phyloP scores from a whole-genome alignment of 2,329 filamentous ascomycete genomes.

The Fusarium liriodendri region DNA sequence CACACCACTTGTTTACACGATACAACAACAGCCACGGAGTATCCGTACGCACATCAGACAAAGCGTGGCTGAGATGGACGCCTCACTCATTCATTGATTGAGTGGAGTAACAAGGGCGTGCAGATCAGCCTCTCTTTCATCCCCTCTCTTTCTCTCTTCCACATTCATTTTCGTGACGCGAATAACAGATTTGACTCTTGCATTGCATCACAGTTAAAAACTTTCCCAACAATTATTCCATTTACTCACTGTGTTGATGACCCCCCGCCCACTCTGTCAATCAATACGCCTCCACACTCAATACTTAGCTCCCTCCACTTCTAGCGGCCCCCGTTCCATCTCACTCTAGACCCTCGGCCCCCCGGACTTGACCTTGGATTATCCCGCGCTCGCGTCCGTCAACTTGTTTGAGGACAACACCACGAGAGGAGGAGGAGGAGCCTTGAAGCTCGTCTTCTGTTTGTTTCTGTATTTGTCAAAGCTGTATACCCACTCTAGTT shows the following conservation, averaged over 20 bases:
- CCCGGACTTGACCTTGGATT: conserved; percentile 26
- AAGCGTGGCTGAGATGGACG: not conserved
- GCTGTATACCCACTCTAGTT: not conserved
- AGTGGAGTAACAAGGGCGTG: not conserved
- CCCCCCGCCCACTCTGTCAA: not conserved
- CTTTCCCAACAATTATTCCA: not conserved
- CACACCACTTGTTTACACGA: not conserved
- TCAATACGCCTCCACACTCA: not conserved
- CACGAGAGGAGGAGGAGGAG: not conserved
- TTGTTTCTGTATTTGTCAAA: not conserved
- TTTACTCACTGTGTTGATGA: not conserved
- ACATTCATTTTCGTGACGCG: not conserved
- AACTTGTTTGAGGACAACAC: not conserved
- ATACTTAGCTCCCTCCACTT: conserved; percentile 16
- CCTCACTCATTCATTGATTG: not conserved
- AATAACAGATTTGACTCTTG: not conserved
- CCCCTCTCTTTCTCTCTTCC: not conserved
- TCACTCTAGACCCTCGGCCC: conserved; percentile 25
- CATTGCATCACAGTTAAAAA: not conserved
- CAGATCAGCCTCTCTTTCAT: not conserved
- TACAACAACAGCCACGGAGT: not conserved
- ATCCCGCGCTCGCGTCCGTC: conserved; percentile 23
- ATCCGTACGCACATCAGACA: not conserved
- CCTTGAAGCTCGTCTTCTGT: not conserved
- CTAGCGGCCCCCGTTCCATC: conserved; percentile 19